Conservation (phyloP, 2,329 filamentous ascomycete species). For the Aspergillus novoparasiticus region DNA sequence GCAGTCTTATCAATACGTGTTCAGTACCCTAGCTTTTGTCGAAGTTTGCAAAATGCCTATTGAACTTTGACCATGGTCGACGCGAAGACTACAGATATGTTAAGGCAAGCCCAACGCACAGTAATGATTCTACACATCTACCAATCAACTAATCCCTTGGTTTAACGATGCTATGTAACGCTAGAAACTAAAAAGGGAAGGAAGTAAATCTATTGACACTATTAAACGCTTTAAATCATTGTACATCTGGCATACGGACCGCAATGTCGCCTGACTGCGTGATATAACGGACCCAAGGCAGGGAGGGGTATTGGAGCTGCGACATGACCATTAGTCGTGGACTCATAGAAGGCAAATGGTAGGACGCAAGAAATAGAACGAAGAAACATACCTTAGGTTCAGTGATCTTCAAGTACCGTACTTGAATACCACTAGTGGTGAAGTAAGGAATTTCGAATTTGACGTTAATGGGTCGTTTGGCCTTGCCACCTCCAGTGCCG, state of each 20-base stretch:
- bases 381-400: conserved; percentile 85
- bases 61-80: background rate
- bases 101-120: background rate
- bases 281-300: conserved; percentile 98
- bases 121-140: background rate
- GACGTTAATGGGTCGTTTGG: conserved; percentile 95
- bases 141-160: background rate
- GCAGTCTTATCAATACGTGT: background rate
- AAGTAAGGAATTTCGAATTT: conserved; percentile 99
- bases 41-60: background rate
- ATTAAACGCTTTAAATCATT: conserved; percentile 52
- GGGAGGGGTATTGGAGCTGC: conserved; percentile 93
- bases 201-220: conserved; percentile 13
- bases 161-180: background rate
- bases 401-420: conserved; percentile 97
- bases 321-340: conserved; percentile 6
- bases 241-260: conserved; percentile 87
- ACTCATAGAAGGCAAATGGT: background rate
- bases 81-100: background rate
- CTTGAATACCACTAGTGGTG: conserved; percentile 98
- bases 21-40: background rate
- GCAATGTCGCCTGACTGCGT: conserved; percentile 97
- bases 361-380: background rate
- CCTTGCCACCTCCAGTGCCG: conserved; percentile 80
- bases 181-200: too few species aligned